Evolutionary conservation across 2,329 filamentous ascomycete genomes (phyloP).

Genomic region (Sarocladium strictum): DNA sequence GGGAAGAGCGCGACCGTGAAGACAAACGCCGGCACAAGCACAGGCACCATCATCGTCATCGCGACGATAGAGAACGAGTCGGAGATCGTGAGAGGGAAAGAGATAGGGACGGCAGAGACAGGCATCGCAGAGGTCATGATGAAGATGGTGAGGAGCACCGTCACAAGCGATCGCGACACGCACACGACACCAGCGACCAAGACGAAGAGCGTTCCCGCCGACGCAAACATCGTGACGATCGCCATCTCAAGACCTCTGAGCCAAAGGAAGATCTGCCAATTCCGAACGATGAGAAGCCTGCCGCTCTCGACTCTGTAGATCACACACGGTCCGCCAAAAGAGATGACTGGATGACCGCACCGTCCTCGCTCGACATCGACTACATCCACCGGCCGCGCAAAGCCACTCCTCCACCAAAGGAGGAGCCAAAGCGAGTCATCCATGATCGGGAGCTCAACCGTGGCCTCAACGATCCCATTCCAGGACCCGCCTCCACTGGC

Average conservation of each 20-base stretch:
- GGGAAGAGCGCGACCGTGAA: constrained; percentile 38
- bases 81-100: constrained; percentile 29
- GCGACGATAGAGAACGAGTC: constrained; percentile 31
- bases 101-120: constrained; percentile 33
- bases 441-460: constrained; percentile 79
- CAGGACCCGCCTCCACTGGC: not conserved
- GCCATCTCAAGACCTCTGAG: constrained; percentile 34
- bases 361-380: constrained; percentile 75
- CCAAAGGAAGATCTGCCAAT: constrained; percentile 45
- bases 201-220: constrained; percentile 22
- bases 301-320: constrained; percentile 20
- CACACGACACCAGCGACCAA: constrained; percentile 31
- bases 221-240: constrained; percentile 16
- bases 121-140: constrained; percentile 20
- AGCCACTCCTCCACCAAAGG: constrained; percentile 43
- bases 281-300: constrained; percentile 42
- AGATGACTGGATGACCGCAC: constrained; percentile 93
- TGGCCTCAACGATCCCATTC: constrained; percentile 40
- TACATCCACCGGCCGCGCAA: constrained; percentile 61
- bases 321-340: constrained; percentile 40
- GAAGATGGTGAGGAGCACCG: constrained; percentile 10
- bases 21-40: constrained; percentile 38
- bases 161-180: constrained; percentile 18
- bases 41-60: constrained; percentile 41
- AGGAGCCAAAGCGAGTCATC: constrained; percentile 63